Base-by-base conservation (phyloP, 1,139 yeast genomes). In the Schwanniomyces etchellsii region DNA sequence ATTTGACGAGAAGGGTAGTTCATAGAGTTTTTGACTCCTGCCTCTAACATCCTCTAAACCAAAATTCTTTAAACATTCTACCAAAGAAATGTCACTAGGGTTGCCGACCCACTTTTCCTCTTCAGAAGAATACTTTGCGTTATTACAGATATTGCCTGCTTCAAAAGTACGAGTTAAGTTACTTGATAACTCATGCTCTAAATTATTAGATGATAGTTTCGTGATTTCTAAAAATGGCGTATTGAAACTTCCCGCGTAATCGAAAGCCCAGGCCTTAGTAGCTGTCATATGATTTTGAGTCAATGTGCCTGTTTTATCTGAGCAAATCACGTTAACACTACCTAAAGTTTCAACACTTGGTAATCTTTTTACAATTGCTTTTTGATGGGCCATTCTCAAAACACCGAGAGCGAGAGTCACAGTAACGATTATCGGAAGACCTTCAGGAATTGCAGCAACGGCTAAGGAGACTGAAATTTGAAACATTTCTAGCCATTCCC, bases 391-490 rank as follows among this genome's bases (percentile, higher is more conserved):
- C 97, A 91, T 91, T 59, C 96, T 72, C 44, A 89, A 69, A 24
- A 91, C 97, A 28, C 97, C 97, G 26, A 91, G 68, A 0, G 98
- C 97, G 43, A 91, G 66, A 0, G 97, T 91, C 4, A 91, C 97
- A 4, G 97, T 89, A 27, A 91, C 97, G 52, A 91, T 89, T 47
- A 91, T 89, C 0, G 97, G 97, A 42, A 91, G 70, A 34, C 97
- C 97, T 58, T 91, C 98, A 3, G 98, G 98, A 43, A 91, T 89
- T 2, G 97, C 97, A 29, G 98, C 98, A 10, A 91, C 97, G 1
- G 97, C 97, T 40, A 91, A 68, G 3, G 96, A 86, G 7, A 91
- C 97, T 2, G 96, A 85, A 37, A 91, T 88, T 52, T 91, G 96
- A 59, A 91, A 89, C 96, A 91, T 91, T 40, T 89, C 97, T 37